Conservation (phyloP, 75 land plant species). For the Isoetes taiwanensis region DNA sequence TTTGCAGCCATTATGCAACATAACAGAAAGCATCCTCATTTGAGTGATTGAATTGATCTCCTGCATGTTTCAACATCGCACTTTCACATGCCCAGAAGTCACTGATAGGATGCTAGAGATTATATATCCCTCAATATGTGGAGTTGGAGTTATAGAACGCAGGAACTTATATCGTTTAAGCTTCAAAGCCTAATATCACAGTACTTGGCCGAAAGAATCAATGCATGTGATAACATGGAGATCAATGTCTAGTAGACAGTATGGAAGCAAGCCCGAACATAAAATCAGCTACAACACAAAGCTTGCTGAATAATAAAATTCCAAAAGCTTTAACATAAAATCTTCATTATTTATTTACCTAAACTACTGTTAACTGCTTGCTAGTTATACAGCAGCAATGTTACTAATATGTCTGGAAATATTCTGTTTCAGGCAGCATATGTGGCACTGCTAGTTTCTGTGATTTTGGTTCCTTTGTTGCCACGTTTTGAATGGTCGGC, state of each 20-base stretch:
- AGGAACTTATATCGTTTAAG: too few relatives aligned
- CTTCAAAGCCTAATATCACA: too few relatives aligned
- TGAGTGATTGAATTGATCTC: not conserved
- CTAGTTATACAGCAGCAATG: not conserved
- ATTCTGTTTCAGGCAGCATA: constrained; percentile 14
- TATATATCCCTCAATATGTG: not conserved
- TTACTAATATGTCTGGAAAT: too few relatives aligned
- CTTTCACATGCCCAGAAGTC: too few relatives aligned
- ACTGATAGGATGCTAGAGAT: too few relatives aligned
- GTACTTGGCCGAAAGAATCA: too few relatives aligned
- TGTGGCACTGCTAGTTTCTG: constrained; percentile 23
- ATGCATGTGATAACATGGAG: too few relatives aligned
- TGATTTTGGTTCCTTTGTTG: constrained; percentile 28
- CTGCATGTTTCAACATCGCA: not conserved
- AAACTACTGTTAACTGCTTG: not conserved
- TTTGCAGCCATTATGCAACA: too few relatives aligned
- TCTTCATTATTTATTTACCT: not conserved
- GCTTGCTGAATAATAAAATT: not conserved
- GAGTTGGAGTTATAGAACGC: not conserved
- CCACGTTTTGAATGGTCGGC: constrained; percentile 28
- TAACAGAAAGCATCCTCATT: not conserved
- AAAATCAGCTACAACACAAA: not conserved
- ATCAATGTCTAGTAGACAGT: constrained; percentile 2
- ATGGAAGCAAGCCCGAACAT: not conserved
- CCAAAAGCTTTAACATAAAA: not conserved